Conservation (phyloP, 305 asterid genomes). For the Solanum hybrid region DNA sequence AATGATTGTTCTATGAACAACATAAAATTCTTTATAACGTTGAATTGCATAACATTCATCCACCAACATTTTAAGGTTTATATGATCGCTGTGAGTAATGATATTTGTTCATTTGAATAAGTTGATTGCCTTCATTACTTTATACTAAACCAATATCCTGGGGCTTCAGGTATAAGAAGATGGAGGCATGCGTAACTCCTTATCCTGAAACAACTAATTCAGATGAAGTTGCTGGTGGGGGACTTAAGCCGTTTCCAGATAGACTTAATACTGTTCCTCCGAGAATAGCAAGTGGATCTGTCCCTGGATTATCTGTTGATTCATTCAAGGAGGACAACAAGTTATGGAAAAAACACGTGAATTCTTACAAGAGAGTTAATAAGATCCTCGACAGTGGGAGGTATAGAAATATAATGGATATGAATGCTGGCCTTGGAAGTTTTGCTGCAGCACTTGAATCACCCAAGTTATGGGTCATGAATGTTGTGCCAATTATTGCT, state of each 20-base stretch:
- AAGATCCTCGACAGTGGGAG: conserved; percentile 30
- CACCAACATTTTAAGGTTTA: background rate
- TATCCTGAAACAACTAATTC: conserved; percentile 20
- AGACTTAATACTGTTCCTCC: conserved; percentile 37
- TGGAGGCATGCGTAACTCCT: conserved; percentile 36
- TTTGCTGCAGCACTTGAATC: conserved; percentile 40
- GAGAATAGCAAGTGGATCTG: conserved; percentile 24
- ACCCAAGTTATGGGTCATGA: conserved; percentile 39
- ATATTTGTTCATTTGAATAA: background rate
- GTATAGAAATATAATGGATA: conserved; percentile 34
- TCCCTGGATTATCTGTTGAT: conserved; percentile 26
- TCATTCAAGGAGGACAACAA: conserved; percentile 28
- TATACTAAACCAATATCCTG: background rate
- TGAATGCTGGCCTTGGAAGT: conserved; percentile 44
- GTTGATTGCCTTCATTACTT: background rate
- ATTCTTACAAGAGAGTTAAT: conserved; percentile 29
- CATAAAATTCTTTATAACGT: background rate
- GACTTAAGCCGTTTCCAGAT: conserved; percentile 30
- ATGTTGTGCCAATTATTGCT: conserved; percentile 34
- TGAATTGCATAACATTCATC: background rate
- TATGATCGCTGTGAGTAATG: background rate
- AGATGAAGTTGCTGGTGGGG: conserved; percentile 33
- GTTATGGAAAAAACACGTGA: conserved; percentile 35
- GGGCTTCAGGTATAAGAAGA: conserved; percentile 31
- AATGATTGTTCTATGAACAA: background rate